Evolutionary conservation across 164 flowering plant species (phyloP).

Genomic region (Annona squamosa): DNA sequence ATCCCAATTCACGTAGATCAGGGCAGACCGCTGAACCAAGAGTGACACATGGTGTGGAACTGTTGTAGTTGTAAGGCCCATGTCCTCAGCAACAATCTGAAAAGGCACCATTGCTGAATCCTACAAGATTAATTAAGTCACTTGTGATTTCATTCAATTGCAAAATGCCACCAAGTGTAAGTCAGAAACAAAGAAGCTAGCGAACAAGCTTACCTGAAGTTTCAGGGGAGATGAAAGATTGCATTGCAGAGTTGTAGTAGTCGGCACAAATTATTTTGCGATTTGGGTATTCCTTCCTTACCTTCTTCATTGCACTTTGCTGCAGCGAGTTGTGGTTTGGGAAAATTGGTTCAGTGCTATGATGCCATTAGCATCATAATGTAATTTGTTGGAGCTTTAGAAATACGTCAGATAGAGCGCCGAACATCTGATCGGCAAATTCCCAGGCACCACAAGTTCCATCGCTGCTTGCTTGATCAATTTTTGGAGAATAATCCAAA

Average conservation of each 20-base stretch:
- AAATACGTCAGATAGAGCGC: conserved; percentile 14
- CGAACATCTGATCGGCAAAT: conserved; percentile 29
- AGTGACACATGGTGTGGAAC: conserved; percentile 14
- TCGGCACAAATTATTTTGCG: conserved; percentile 38
- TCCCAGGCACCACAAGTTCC: conserved; percentile 35
- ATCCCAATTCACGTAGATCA: conserved; percentile 33
- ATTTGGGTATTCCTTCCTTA: conserved; percentile 23
- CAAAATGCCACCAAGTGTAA: background rate
- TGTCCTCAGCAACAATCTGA: conserved; percentile 34
- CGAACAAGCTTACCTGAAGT: conserved; percentile 19
- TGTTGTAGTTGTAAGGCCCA: conserved; percentile 23
- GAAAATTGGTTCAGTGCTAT: conserved; percentile 25
- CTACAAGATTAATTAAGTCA: background rate
- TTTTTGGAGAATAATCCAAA: conserved; percentile 11
- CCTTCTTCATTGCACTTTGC: conserved; percentile 15
- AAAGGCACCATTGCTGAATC: conserved; percentile 13
- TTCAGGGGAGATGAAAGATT: conserved; percentile 13
- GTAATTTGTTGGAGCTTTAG: conserved; percentile 10
- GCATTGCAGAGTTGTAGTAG: conserved; percentile 36
- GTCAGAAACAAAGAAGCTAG: background rate
- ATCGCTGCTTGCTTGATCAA: conserved; percentile 30
- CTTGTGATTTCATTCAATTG: background rate
- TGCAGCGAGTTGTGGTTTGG: conserved; percentile 28
- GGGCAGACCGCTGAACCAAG: conserved; percentile 16
- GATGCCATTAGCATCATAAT: conserved; percentile 32